Percentiles rank a stretch among this genome's conserved stretches.
These are phyloP conservation scores for Agaricus subrufescens DNA, from an alignment of 768 basidiomycete species.

Conservation along the genomic window DNA sequence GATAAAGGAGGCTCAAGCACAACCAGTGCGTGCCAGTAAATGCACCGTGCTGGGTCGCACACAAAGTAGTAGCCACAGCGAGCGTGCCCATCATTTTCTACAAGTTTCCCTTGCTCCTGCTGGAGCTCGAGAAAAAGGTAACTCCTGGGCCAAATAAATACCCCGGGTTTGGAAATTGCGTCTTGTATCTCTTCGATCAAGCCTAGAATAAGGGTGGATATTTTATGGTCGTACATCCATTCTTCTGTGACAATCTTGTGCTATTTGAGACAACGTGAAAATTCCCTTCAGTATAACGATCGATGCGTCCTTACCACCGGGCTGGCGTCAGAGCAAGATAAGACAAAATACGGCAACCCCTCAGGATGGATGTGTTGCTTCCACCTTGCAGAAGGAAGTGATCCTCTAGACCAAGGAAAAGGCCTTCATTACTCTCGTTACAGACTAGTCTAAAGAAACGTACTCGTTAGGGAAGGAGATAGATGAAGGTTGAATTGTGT, in stretches of 20 bases:
- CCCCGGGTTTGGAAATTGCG: background rate
- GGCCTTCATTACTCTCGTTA: too few relatives aligned
- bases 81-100: background rate
- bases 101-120: too few relatives aligned
- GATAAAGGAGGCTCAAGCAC: background rate
- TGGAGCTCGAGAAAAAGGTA: slow-evolving; percentile 2
- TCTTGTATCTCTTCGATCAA: background rate
- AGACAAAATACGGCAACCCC: too few relatives aligned
- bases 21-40: slow-evolving; percentile 4
- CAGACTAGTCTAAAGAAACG: too few relatives aligned
- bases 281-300: too few relatives aligned
- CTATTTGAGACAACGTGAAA: too few relatives aligned
- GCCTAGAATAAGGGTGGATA: background rate
- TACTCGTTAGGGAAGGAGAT: too few relatives aligned
- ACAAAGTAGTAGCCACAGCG: slow-evolving; percentile 9
- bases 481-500: too few relatives aligned
- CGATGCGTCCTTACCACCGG: too few relatives aligned
- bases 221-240: background rate
- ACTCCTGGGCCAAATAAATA: background rate
- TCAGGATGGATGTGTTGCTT: background rate
- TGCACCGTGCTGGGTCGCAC: background rate
- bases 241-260: background rate
- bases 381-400: too few relatives aligned
- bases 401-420: too few relatives aligned
- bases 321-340: too few relatives aligned